These are phyloP conservation scores for Trichoderma atroviride DNA, from an alignment of 2,329 filamentous ascomycete species.

Conservation along the genomic window DNA sequence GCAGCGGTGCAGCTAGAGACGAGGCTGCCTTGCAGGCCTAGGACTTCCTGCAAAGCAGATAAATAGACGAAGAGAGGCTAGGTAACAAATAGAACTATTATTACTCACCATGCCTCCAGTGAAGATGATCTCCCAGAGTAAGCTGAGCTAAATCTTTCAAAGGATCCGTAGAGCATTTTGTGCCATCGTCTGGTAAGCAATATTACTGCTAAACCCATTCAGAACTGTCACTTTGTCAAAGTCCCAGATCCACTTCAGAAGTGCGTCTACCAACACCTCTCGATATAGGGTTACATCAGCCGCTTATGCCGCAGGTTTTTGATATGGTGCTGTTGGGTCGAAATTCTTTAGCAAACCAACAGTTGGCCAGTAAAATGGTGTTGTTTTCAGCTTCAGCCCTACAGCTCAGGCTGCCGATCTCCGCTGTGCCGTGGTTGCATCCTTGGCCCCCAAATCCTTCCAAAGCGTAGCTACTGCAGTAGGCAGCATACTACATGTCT, in stretches of 20 bases:
- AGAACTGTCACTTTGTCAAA: not conserved
- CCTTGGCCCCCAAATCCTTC: constrained; percentile 27
- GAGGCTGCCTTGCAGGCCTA: constrained; percentile 61
- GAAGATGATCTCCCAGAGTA: not conserved
- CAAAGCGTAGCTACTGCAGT: constrained; percentile 17
- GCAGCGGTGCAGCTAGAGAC: constrained; percentile 59
- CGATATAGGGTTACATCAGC: not conserved
- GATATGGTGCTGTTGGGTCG: not conserved
- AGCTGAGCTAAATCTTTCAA: not conserved
- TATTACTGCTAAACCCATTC: not conserved
- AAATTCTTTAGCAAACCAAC: not conserved
- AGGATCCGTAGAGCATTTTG: constrained; percentile 3
- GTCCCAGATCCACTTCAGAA: not conserved
- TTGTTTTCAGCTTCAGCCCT: constrained; percentile 25
- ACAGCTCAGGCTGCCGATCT: constrained; percentile 26
- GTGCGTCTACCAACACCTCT: not conserved
- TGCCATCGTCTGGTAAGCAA: constrained; percentile 8
- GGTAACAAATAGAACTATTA: not conserved
- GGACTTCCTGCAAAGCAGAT: not conserved
- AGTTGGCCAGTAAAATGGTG: constrained; percentile 24
- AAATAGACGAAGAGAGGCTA: not conserved
- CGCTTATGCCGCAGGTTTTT: not conserved
- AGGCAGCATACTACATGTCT: constrained; percentile 10
- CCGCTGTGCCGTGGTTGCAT: constrained; percentile 26
- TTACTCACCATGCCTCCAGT: not conserved